Percentiles rank a stretch among this genome's conserved stretches.
phyloP scores from a whole-genome alignment of 2,329 filamentous ascomycete genomes.

The Calonectria leucothoes region DNA sequence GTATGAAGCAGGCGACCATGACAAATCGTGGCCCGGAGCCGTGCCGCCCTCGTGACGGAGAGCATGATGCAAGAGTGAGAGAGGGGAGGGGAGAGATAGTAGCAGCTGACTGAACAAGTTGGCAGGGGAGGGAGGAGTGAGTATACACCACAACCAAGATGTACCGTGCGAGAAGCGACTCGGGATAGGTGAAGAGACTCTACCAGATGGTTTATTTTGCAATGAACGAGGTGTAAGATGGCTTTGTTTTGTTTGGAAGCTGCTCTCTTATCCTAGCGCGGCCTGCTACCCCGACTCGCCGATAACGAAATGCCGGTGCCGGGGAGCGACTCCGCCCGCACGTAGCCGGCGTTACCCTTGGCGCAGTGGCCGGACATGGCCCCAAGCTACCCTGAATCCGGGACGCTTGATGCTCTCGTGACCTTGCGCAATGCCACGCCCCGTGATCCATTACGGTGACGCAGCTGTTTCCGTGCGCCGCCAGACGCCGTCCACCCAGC shows the following conservation, averaged over 20 bases:
- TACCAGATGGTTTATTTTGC: neutral
- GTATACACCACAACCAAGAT: slow-evolving; percentile 4
- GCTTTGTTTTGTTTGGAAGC: neutral
- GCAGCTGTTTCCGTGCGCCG: neutral
- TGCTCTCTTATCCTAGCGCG: slow-evolving; percentile 30
- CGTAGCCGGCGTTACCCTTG: slow-evolving; percentile 42
- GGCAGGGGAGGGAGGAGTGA: neutral
- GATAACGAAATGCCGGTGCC: slow-evolving; percentile 40
- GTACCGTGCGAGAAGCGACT: neutral
- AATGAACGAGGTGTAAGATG: slow-evolving; percentile 5
- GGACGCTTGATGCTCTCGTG: neutral
- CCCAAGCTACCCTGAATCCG: slow-evolving; percentile 12
- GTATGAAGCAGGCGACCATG: slow-evolving; percentile 32
- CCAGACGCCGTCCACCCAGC: neutral
- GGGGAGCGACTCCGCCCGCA: slow-evolving; percentile 35
- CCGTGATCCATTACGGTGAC: neutral
- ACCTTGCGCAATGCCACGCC: neutral
- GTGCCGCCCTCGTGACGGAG: slow-evolving; percentile 32
- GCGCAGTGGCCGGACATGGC: neutral
- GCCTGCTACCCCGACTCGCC: slow-evolving; percentile 26
- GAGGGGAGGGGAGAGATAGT: neutral
- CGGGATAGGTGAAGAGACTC: neutral
- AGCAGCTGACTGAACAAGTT: neutral
- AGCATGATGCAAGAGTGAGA: slow-evolving; percentile 29
- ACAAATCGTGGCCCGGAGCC: slow-evolving; percentile 25